These are phyloP conservation scores for Miscanthus sacchariflorus DNA, from an alignment of 202 grass and related monocot species.

Conservation along the genomic window DNA sequence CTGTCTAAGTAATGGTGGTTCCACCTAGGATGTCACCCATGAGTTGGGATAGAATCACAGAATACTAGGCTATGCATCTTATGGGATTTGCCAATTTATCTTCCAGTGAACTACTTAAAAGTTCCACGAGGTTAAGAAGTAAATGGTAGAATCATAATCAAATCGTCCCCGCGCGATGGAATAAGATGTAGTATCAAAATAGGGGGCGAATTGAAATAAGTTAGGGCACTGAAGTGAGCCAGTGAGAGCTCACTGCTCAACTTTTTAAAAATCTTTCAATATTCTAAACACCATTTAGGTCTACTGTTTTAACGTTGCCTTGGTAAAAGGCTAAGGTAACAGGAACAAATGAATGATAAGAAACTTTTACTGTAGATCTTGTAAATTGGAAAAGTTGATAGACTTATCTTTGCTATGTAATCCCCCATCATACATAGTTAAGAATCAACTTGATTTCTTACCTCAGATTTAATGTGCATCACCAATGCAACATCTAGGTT, in stretches of 20 bases:
- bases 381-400: background rate
- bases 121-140: background rate
- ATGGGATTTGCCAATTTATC: constrained; percentile 1
- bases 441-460: background rate
- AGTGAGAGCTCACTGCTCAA: background rate
- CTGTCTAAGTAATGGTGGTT: constrained; percentile 26
- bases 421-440: background rate
- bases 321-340: background rate
- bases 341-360: background rate
- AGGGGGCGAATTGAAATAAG: background rate
- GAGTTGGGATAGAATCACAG: background rate
- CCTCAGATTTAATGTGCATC: background rate
- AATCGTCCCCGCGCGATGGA: background rate
- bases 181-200: background rate
- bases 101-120: background rate
- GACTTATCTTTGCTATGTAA: constrained; percentile 3
- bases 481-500: background rate
- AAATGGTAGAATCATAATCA: constrained; percentile 3
- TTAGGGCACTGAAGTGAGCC: background rate
- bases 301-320: background rate
- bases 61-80: constrained; percentile 19
- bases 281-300: background rate
- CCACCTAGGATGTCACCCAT: constrained; percentile 37
- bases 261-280: background rate
- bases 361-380: background rate